Evolutionary conservation across 2,329 filamentous ascomycete genomes (phyloP).

Genomic region (Penicillium fuscoglaucum): DNA sequence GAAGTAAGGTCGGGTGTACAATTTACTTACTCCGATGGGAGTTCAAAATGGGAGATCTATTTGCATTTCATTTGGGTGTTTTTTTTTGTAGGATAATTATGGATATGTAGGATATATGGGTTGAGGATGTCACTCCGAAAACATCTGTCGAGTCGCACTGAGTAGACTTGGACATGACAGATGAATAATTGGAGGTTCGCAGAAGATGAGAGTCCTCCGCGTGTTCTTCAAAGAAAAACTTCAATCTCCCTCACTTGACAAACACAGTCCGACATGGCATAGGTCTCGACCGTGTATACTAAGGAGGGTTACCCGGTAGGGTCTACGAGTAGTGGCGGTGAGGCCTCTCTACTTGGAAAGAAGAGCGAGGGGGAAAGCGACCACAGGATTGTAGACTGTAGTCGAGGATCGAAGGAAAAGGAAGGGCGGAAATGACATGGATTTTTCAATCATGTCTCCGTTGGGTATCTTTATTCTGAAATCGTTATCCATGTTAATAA

Average conservation of each 20-base stretch:
- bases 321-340: slow-evolving; percentile 1
- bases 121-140: slow-evolving; percentile 28
- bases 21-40: neutral
- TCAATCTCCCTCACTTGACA: slow-evolving; percentile 46
- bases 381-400: neutral
- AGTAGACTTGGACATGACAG: slow-evolving; percentile 19
- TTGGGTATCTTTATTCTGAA: slow-evolving; percentile 13
- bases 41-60: slow-evolving; percentile 3
- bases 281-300: slow-evolving; percentile 47
- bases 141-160: slow-evolving; percentile 17
- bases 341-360: neutral
- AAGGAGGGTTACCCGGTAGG: slow-evolving; percentile 32
- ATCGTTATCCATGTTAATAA: slow-evolving; percentile 5
- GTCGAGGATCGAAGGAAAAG: neutral
- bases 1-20: slow-evolving; percentile 39
- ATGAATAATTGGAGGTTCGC: slow-evolving; percentile 28
- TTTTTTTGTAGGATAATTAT: neutral
- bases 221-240: slow-evolving; percentile 20
- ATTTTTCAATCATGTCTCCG: slow-evolving; percentile 7
- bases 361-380: neutral
- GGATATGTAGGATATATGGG: neutral
- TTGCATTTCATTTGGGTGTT: neutral
- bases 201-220: slow-evolving; percentile 30
- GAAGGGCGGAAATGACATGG: slow-evolving; percentile 1
- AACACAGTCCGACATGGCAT: slow-evolving; percentile 46